Conservation (phyloP, 169 alveolate genomes). For the Eimeria necatrix region DNA sequence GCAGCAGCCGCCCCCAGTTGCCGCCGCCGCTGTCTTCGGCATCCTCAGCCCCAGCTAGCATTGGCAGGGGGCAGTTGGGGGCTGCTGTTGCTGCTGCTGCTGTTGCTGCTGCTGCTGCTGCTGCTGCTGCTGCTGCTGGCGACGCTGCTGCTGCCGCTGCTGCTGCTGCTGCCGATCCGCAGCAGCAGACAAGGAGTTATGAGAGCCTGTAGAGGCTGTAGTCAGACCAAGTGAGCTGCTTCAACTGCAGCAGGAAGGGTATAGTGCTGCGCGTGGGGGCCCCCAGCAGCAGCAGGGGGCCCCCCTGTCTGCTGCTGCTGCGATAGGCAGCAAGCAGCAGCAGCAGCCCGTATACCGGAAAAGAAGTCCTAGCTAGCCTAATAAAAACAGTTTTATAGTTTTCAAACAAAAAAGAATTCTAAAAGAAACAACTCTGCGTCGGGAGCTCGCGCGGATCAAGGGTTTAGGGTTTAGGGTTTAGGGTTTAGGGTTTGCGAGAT, state of each 20-base stretch:
- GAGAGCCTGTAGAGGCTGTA: too few relatives aligned
- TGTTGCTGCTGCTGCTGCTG: slow-evolving; percentile 16
- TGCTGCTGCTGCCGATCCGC: slow-evolving; percentile 5
- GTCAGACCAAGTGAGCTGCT: too few relatives aligned
- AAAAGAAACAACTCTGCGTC: too few relatives aligned
- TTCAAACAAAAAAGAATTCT: too few relatives aligned
- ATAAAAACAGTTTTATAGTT: too few relatives aligned
- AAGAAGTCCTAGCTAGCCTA: too few relatives aligned
- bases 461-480: slow-evolving; percentile 25
- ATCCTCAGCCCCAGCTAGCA: slow-evolving; percentile 17
- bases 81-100: slow-evolving; percentile 2
- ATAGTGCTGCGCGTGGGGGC: too few relatives aligned
- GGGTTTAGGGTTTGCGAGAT: too few relatives aligned
- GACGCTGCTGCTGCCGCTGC: slow-evolving; percentile 4
- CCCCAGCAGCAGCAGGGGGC: too few relatives aligned
- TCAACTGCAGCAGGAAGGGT: too few relatives aligned
- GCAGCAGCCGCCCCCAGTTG: slow-evolving; percentile 35
- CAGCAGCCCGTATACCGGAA: too few relatives aligned
- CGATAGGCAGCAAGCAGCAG: slow-evolving; percentile 14
- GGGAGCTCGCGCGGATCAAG: not conserved
- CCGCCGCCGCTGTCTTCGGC: slow-evolving; percentile 17
- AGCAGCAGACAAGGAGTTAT: slow-evolving; percentile 39
- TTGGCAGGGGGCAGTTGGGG: not conserved
- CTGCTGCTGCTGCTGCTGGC: not conserved
- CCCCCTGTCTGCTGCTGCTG: not conserved